Percentiles rank a stretch among this genome's conserved stretches.
Evolutionary conservation across 139 green algal genomes (phyloP).

Genomic region (Trebouxia sp.): DNA sequence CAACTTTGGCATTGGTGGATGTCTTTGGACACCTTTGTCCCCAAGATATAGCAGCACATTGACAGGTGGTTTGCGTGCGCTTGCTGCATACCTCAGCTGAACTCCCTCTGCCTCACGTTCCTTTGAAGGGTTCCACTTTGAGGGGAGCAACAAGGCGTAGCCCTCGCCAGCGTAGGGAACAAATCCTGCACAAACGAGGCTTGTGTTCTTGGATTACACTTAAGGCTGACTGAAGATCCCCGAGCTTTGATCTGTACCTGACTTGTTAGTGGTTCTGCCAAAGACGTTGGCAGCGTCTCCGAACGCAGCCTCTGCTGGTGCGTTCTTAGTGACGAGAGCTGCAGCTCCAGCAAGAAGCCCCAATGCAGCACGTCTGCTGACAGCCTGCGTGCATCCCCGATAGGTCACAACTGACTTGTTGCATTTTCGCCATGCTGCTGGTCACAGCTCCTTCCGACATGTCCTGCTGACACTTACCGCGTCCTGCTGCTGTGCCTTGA

Average conservation of each 20-base stretch:
- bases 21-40: too few relatives aligned
- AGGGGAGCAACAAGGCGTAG: constrained; percentile 90
- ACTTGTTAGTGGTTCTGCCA: constrained; percentile 81
- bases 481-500: constrained; percentile 59
- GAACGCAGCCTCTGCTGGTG: constrained; percentile 77
- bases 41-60: too few relatives aligned
- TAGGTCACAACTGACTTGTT: neutral
- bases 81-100: constrained; percentile 46
- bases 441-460: constrained; percentile 25
- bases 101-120: constrained; percentile 85
- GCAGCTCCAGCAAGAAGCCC: constrained; percentile 64
- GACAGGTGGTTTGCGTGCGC: too few relatives aligned
- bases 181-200: constrained; percentile 64
- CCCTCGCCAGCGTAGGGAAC: constrained; percentile 90
- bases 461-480: constrained; percentile 5
- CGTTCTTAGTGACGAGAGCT: constrained; percentile 50
- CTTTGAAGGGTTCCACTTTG: constrained; percentile 96
- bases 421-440: neutral
- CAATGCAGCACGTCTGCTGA: constrained; percentile 73
- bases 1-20: too few relatives aligned
- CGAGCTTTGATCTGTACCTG: constrained; percentile 52
- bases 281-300: constrained; percentile 93
- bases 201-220: neutral
- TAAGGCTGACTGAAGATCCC: neutral
- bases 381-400: constrained; percentile 21